phyloP scores from a whole-genome alignment of 192 early-diverging fungal species.

The Gamsiella multidivaricata region DNA sequence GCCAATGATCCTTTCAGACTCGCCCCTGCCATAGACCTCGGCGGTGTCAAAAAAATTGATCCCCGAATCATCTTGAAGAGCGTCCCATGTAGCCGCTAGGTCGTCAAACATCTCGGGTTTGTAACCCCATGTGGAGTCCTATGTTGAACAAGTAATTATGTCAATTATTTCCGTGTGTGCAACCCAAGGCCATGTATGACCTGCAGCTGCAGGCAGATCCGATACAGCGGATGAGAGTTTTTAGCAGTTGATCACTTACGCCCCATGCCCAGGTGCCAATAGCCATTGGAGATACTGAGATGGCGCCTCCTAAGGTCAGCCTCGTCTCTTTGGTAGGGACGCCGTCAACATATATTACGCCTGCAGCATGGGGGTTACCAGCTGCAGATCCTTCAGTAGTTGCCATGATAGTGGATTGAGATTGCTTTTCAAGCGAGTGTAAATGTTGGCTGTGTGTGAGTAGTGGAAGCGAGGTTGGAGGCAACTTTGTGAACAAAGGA shows the following conservation, averaged over 20 bases:
- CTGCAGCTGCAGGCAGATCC: too few species aligned
- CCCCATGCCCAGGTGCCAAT: constrained; percentile 62
- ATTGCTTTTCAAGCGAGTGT: background rate
- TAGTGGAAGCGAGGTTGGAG: background rate
- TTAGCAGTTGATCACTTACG: constrained; percentile 34
- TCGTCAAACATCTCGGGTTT: constrained; percentile 55
- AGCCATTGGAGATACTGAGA: constrained; percentile 57
- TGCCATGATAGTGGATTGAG: background rate
- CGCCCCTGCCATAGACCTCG: constrained; percentile 60
- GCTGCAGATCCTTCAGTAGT: constrained; percentile 1
- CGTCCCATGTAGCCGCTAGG: constrained; percentile 55
- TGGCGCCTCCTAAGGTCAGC: constrained; percentile 33
- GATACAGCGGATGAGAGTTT: too few species aligned
- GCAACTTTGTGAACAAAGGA: background rate
- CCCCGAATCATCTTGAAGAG: constrained; percentile 37
- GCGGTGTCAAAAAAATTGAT: constrained; percentile 65
- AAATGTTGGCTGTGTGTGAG: background rate
- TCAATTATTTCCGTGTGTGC: too few species aligned
- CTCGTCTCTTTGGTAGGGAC: constrained; percentile 56
- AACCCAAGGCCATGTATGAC: too few species aligned
- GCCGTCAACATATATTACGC: constrained; percentile 44
- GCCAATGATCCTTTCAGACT: constrained; percentile 58
- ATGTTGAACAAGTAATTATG: background rate
- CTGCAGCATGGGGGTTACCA: constrained; percentile 20
- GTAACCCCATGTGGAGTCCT: constrained; percentile 53